Percentiles rank a stretch among this genome's conserved stretches.
Conservation (phyloP, 169 alveolate genomes). For the Eimeria zaria region DNA sequence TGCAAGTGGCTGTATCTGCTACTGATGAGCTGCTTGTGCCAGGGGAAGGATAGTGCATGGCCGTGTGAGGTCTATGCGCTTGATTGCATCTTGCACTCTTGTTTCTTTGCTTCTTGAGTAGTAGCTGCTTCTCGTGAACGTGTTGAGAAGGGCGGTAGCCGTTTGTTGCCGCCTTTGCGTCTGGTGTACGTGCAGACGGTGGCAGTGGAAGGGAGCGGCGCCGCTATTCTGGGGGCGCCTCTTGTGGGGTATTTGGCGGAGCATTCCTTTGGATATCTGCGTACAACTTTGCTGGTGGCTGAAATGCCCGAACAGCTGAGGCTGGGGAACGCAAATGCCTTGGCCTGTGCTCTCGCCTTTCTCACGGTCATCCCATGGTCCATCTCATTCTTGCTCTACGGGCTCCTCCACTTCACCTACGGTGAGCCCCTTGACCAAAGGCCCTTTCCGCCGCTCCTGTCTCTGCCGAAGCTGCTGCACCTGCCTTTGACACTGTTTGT, state of each 20-base stretch:
- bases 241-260: slow-evolving; percentile 94
- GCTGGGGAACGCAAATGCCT: slow-evolving; percentile 93
- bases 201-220: slow-evolving; percentile 94
- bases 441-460: neutral
- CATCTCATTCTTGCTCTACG: slow-evolving; percentile 90
- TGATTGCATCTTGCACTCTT: neutral
- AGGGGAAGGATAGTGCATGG: neutral
- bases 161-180: neutral
- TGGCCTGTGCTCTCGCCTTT: slow-evolving; percentile 90
- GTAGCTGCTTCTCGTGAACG: neutral
- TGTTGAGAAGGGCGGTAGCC: neutral
- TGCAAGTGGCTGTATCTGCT: neutral
- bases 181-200: slow-evolving; percentile 87
- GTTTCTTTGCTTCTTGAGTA: neutral
- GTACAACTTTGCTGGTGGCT: slow-evolving; percentile 88
- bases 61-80: neutral
- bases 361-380: slow-evolving; percentile 93
- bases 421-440: slow-evolving; percentile 41
- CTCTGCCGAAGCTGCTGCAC: neutral
- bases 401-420: slow-evolving; percentile 91
- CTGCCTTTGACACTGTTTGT: neutral
- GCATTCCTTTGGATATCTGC: slow-evolving; percentile 92
- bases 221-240: slow-evolving; percentile 94
- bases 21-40: neutral
- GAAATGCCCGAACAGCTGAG: slow-evolving; percentile 91